Percentiles rank a stretch among this genome's conserved stretches.
phyloP scores from a whole-genome alignment of 164 flowering plant species.

The Vitis rupestris region DNA sequence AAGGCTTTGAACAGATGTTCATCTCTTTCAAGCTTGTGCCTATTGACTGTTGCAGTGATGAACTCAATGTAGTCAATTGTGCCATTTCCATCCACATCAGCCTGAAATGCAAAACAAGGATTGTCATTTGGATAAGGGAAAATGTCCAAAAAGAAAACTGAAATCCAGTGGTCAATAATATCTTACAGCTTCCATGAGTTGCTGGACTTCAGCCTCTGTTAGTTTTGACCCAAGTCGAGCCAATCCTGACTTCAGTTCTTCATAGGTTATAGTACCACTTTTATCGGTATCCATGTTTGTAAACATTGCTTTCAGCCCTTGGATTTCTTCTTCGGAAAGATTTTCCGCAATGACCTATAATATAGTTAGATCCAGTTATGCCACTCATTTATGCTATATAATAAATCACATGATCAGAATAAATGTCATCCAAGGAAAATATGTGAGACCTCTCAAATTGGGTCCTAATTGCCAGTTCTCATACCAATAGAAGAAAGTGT shows the following conservation, averaged over 20 bases:
- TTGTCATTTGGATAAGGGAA: neutral
- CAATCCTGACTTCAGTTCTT: constrained; percentile 79
- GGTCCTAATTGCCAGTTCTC: no score
- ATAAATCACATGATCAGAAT: no score
- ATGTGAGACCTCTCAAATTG: no score
- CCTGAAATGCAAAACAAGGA: constrained; percentile 39
- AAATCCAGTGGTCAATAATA: neutral
- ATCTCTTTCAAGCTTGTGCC: constrained; percentile 81
- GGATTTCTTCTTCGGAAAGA: constrained; percentile 84
- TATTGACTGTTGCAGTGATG: constrained; percentile 91
- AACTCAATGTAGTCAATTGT: constrained; percentile 89
- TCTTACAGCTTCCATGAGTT: constrained; percentile 96
- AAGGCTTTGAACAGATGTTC: constrained; percentile 85
- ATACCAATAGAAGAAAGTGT: no score
- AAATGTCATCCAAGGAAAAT: no score
- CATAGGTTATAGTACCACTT: constrained; percentile 89
- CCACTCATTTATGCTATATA: neutral
- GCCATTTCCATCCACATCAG: constrained; percentile 95
- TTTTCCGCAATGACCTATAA: constrained; percentile 85
- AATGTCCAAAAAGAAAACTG: neutral
- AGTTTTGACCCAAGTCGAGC: constrained; percentile 89
- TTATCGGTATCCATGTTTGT: constrained; percentile 86
- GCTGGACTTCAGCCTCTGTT: constrained; percentile 78
- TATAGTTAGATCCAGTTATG: neutral
- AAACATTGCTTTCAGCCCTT: constrained; percentile 87